Base-by-base conservation (phyloP, 1,284 basidiomycete genomes). In the Leccinum variabile region DNA sequence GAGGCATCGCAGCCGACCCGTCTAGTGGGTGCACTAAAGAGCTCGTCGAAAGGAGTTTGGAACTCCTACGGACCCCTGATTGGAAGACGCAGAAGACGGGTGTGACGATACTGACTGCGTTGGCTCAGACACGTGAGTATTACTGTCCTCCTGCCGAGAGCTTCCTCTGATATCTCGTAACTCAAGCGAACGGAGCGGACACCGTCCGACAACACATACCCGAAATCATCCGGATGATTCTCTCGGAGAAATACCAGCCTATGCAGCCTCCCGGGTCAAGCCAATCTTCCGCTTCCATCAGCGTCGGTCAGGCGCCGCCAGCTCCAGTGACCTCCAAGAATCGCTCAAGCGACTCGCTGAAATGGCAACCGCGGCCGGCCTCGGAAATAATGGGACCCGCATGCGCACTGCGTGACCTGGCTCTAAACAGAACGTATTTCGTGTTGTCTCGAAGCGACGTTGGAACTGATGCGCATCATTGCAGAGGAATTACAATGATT, bases 311-410 rank as follows among this genome's bases (percentile, higher is more conserved):
- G 41, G 41, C 41, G 41, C 37, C 1, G 18, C 11, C 32, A 5
- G 8, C 4, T 10, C 3, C 22, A 1, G 46, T 39, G 2, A 7
- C 32, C 25, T 25, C 25, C 10, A 5, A 28, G 7, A 18, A 11
- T 46, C 18, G 44, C 18, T 50, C 14, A 10, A 6, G 0, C 18
- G 22, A 18, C 5, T 25, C 54, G 18, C 18, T 3, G 2, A 33
- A 52, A 3, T 9, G 5, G 18, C 41, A 8, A 1, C 11, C 52
- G 11, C 55, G 2, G 10, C 61, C 61, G 16, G 53, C 70, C 22
- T 70, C 72, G 2, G 50, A 50, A 63, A 71, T 70, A 62, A 7
- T 73, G 53, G 69, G 71, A 30, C 71, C 67, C 5, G 41, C n/a
- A 2, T 44, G 41, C n/a, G 41, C 2, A 18, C n/a, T 44, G 41